Base-by-base conservation (phyloP, 768 basidiomycete species). In the Russula vinacea region DNA sequence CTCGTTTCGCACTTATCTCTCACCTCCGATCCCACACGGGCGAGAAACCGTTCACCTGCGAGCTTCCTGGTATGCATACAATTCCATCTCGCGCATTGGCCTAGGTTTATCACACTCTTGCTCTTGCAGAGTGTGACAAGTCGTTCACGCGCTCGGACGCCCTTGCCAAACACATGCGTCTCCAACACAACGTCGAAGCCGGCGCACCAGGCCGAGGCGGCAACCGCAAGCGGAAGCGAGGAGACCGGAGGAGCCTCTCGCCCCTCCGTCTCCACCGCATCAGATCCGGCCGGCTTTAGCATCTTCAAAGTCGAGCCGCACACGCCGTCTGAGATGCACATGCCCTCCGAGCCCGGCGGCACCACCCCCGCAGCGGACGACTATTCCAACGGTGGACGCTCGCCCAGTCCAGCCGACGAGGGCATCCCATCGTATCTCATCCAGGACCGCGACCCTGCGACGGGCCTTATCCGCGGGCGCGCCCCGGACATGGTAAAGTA, bases 131-230 rank as follows among this genome's bases (percentile, higher is more conserved):
- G 77, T 98, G 95, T 73, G 92, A 92, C 79, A 94, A 93, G 70
- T 89, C 91, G 0, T 98, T 98, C 75, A 94, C 94, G 10, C 92
- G 94, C 49, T 93, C 93, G 1, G 94, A 97, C 75, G 93, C 94
- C 10, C 84, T 96, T 22, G 87, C 87, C 24, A 96, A 96, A 72
- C 94, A 97, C 74, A 88, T 94, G 84, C 87, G 92, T 29, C 84
- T 90, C 37, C 90, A 94, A 71, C 90, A 94, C 76, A 87, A 89
- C 69, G 85, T 90, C 71, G 80, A 80, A 2, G 86, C 89, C 0
- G 89, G 90, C 0, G 79, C 84, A 1, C 88, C 91, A 0, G 85
- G 86, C 6, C 82, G 88, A 44, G 89, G 87, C 50, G 88, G 87
- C 26, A 78, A 76, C 17, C 82, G 86, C 56, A 88, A 89, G 71